These are phyloP conservation scores for Remersonia thermophila DNA, from an alignment of 2,329 filamentous ascomycete species.

Conservation along the genomic window DNA sequence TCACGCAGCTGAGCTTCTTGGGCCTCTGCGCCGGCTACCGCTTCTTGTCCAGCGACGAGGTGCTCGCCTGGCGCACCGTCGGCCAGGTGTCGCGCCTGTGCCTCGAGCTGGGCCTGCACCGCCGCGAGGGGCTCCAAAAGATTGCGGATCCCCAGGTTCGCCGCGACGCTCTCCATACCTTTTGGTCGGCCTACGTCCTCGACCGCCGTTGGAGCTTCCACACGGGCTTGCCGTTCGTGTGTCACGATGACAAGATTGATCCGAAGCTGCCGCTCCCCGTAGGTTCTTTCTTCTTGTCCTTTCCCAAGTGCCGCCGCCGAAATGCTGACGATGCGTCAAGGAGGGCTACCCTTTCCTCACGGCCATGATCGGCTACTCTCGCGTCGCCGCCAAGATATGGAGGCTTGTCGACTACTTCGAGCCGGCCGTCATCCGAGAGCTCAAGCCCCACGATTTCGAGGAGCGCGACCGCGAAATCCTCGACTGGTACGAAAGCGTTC, in stretches of 20 bases:
- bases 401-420: slow-evolving; percentile 61
- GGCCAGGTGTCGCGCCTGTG: slow-evolving; percentile 72
- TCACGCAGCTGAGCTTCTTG: slow-evolving; percentile 37
- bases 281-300: slow-evolving; percentile 21
- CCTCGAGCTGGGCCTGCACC: slow-evolving; percentile 71
- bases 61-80: slow-evolving; percentile 75
- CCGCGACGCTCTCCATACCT: slow-evolving; percentile 55
- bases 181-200: slow-evolving; percentile 78
- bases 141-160: slow-evolving; percentile 60
- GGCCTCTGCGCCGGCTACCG: slow-evolving; percentile 52
- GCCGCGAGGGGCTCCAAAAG: slow-evolving; percentile 57
- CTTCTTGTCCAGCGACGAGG: slow-evolving; percentile 77
- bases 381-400: slow-evolving; percentile 79
- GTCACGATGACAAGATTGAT: slow-evolving; percentile 80
- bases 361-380: slow-evolving; percentile 75
- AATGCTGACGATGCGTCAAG: slow-evolving; percentile 15
- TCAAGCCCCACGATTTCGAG: slow-evolving; percentile 63
- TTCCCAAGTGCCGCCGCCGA: slow-evolving; percentile 1
- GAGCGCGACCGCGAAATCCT: slow-evolving; percentile 73
- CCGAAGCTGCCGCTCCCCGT: slow-evolving; percentile 68
- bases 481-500: slow-evolving; percentile 75
- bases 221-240: slow-evolving; percentile 74
- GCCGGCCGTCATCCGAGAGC: slow-evolving; percentile 44
- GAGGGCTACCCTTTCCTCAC: slow-evolving; percentile 57
- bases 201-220: slow-evolving; percentile 82